Base-by-base conservation (phyloP, 345 rosid species). In the Turnera subulata region DNA sequence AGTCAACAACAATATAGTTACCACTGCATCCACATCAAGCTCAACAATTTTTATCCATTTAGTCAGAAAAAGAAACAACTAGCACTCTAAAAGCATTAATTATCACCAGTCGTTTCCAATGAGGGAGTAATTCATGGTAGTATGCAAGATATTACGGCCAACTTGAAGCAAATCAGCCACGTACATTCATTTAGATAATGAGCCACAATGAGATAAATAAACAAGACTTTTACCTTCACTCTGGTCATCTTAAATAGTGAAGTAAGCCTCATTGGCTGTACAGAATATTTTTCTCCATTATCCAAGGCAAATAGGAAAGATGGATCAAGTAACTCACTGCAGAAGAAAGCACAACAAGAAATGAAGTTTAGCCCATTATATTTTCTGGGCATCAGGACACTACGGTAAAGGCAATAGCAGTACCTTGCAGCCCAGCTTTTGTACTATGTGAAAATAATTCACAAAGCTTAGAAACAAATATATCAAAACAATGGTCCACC, bases 361-460 rank as follows among this genome's bases (percentile, higher is more conserved):
- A 64, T 55, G 65, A 39, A 74, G 23, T 67, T 62, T 45, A 68
- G 66, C 53, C 50, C 50, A 69, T 38, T 45, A 50, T 43, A 43
- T n/a, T n/a, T 53, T 40, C 39, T 29, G 19, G 33, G 47, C 45
- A 14, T 64, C 15, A 19, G 13, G 55, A 48, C 13, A 56, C 56
- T 40, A 35, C 26, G 62, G 13, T 43, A 12, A 46, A 50, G n/a
- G 49, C 25, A 56, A 55, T 58, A 51, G 13, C 33, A 46, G 61
- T 79, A 93, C 99, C 96, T 93, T 56, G 97, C 94, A 15, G 96
- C 88, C 97, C 99, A 84, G 76, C 97, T 89, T 80, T 93, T 93
- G 84, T 89, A 89, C 75, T 85, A 87, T 39, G 95, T 85, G 88
- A 87, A 85, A 59, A 85, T 81, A 76, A 79, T 82, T 93, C 97